Base-by-base conservation (phyloP, 192 early-diverging fungal species). In the Tieghemiomyces parasiticus region DNA sequence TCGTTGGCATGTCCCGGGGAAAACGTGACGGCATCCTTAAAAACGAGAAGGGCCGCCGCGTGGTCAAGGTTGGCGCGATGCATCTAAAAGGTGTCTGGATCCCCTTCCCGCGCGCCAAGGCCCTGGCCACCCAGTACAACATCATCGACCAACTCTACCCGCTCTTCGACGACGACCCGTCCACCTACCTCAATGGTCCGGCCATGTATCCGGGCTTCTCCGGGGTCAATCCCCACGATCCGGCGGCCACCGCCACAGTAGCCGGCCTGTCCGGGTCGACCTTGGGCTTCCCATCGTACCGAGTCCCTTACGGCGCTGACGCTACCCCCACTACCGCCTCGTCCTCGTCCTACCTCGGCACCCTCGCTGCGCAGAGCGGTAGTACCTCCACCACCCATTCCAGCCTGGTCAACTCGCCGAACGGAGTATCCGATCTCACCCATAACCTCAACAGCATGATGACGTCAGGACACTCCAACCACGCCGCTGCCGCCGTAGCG, bases 51-150 rank as follows among this genome's bases (percentile, higher is more conserved):
- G 88, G 83, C 29, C 75, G 88, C 48, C 80, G 82, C 6, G 88
- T 91, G 6, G 86, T 91, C 56, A 91, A 91, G 69, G 85, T 86
- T 2, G 88, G 88, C 25, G 81, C 88, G 3, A 89, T 91, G 87
- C 84, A 87, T 61, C 69, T 91, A 32, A 91, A 91, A 67, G 88
- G 88, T 32, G 88, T 91, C 56, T 91, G 88, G 88, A 87, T 87
- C 60, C 78, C 81, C 13, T 81, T 84, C 69, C 69, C 66, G 46
- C 76, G 88, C 55, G 78, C 81, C 25, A 81, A 79, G 47, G 68
- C 73, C 66, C 58, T 86, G 56, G 71, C 88, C 31, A 66, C 78
- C 61, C 79, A 86, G 74, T 81, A 81, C 74, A 85, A 87, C 59
- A 85, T 90, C 4, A 65, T 75, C 29, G 85, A 87, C 4, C 71